Evolutionary conservation across 257 asterid species (phyloP), one percentile per base, ranked within the genome.

Genomic region (Mentha longifolia): DNA sequence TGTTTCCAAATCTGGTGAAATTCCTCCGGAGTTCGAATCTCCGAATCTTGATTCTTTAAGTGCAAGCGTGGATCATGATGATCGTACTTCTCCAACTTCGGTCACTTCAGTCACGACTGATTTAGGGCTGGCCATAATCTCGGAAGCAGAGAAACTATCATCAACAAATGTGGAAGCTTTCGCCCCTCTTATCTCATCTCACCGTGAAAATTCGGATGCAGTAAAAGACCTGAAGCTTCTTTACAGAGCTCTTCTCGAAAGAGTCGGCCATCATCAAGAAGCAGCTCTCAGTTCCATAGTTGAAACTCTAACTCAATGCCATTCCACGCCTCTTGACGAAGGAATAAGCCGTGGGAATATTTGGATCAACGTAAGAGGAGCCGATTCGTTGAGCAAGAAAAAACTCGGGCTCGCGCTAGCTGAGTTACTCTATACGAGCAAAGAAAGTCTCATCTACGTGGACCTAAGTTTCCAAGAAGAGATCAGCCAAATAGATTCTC

Each of bases 281-380:
- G 97, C 82, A 74, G 97, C 91, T 25, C 72, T 88, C n/a, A 70
- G 73, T 31, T 74, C 71, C 43, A 74, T 89, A 41, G 71, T 89
- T 69, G 84, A 77, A 65, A 60, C 84, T 52, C 71, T 92, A 63
- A 80, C 83, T 37, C 84, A 12, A 37, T 37, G 66, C 76, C 80
- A 76, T 35, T 59, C 72, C 8, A 65, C 19, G 43, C 68, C 43
- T 17, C 69, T 46, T 20, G 78, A 72, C 50, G 70, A 68, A 14
- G 68, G 84, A 19, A 16, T 49, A 15, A 78, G 58, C 70, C 91
- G 78, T 30, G 69, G 91, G 39, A 90, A 85, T 37, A 37, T 78
- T 33, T 94, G 99, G 99, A 79, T 94, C 31, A 71, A 80, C 63
- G 67, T 87, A 54, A 61, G 70, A 14, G 99, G 99, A 72, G 89